A percentile compares a stretch with the other conserved stretches of the same genome.
These are phyloP conservation scores for Stemphylium beticola DNA, from an alignment of 2,329 filamentous ascomycete species.

Conservation along the genomic window DNA sequence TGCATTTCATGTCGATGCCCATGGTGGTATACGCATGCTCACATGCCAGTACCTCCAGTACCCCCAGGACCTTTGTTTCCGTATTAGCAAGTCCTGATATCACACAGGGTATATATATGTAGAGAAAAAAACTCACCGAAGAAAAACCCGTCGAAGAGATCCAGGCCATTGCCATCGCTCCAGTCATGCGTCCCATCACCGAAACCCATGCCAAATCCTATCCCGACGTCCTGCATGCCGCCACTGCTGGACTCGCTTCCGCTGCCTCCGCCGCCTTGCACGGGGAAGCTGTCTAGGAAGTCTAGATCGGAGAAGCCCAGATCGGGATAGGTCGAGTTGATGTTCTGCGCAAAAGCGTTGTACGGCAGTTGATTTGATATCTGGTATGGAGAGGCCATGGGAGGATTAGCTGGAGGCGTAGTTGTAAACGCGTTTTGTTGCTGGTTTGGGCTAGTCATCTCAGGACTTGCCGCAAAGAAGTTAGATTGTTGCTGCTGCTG, in stretches of 20 bases:
- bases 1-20: neutral
- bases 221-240: constrained; percentile 63
- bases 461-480: constrained; percentile 16
- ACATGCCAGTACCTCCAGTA: constrained; percentile 9
- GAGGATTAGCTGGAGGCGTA: constrained; percentile 2
- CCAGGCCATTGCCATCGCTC: constrained; percentile 51
- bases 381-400: constrained; percentile 37
- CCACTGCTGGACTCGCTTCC: constrained; percentile 46
- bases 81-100: neutral
- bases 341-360: constrained; percentile 37
- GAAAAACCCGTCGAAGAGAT: constrained; percentile 70
- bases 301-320: constrained; percentile 57
- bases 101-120: neutral
- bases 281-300: constrained; percentile 60
- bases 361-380: constrained; percentile 37
- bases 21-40: neutral
- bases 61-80: constrained; percentile 3
- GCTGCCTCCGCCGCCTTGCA: constrained; percentile 25
- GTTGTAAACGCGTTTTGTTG: constrained; percentile 18
- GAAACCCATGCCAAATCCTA: constrained; percentile 60
- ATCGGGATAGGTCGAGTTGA: constrained; percentile 39
- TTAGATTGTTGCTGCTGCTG: neutral
- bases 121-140: constrained; percentile 19
- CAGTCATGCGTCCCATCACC: constrained; percentile 64
- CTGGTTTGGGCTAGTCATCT: constrained; percentile 26